These are phyloP conservation scores for Quercus bicolor DNA, from an alignment of 306 rosid species.

Conservation along the genomic window DNA sequence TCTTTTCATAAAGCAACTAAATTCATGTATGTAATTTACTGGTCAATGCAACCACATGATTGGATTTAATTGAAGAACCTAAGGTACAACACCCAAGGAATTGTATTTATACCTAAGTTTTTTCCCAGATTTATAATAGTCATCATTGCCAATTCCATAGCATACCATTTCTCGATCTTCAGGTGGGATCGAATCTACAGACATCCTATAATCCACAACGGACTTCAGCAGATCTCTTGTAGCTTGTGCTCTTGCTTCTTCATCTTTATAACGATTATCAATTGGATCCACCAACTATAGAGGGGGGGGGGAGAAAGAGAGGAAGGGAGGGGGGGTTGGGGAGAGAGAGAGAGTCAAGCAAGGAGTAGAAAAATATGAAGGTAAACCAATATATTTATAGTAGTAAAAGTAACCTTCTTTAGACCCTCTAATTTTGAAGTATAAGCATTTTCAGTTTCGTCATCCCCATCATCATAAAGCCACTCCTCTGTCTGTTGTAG, in stretches of 20 bases:
- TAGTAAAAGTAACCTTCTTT: constrained; percentile 55
- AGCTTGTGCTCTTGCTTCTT: constrained; percentile 67
- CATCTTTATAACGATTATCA: constrained; percentile 62
- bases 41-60: too few relatives aligned
- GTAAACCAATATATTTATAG: constrained; percentile 11
- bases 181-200: constrained; percentile 35
- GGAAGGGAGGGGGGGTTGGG: not conserved
- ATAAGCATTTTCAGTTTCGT: constrained; percentile 73
- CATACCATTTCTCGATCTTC: constrained; percentile 38
- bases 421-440: constrained; percentile 66
- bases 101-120: too few relatives aligned
- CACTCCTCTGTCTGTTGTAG: constrained; percentile 87
- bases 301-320: constrained; percentile 12
- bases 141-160: not conserved
- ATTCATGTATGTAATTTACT: too few relatives aligned
- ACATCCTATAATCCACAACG: constrained; percentile 34
- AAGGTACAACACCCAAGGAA: too few relatives aligned
- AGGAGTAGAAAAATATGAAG: constrained; percentile 4
- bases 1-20: too few relatives aligned
- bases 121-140: not conserved
- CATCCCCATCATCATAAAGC: constrained; percentile 94
- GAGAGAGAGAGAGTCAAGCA: constrained; percentile 14
- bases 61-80: too few relatives aligned
- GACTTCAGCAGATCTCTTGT: constrained; percentile 35
- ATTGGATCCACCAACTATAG: constrained; percentile 69